Base-by-base conservation (phyloP, 2,329 filamentous ascomycete genomes). In the Fusarium sarcochroum region DNA sequence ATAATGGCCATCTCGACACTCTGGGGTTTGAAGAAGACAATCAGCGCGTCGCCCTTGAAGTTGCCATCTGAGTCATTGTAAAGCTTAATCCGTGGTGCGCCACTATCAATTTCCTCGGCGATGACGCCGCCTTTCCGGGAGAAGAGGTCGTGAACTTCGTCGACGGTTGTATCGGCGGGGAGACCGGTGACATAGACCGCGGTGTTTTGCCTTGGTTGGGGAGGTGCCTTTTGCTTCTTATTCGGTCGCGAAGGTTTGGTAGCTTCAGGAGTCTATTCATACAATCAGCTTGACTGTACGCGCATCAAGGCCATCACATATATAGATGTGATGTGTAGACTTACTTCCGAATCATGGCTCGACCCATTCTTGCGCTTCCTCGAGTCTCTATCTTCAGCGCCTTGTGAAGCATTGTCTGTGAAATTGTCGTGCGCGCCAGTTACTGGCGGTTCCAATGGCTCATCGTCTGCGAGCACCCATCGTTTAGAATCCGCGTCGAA, bases 11-110 rank as follows among this genome's bases (percentile, higher is more conserved):
- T 91, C 41, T 91, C 84, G 60, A 99, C 95, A n/a, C 93, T 97
- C 76, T 97, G 94, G 0, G 94, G 92, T 73, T 96, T 93, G 86
- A 97, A 98, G 81, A 97, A 99, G 35, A 98, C 93, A 55, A 99
- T 85, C 32, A 99, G 85, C 4, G 93, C 94, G 76, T 98, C 94
- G 63, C 96, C 96, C 77, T 98, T 98, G 85, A 97, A 97, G 17
- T 89, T 87, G 20, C 94, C 96, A 2, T 90, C 81, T 2, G 91
- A 89, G 76, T 98, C 90, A 20, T 85, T 89, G 81, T 99, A 99
- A 79, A 99, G 89, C 82, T 97, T 98, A 80, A 99, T 95, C 37
- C 96, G 91, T 44, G 93, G 93, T 45, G 90, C 88, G 58, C 93
- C 92, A 74, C 90, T 94, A 75, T 98, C 94, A 69, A 97, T 94